Percentiles rank a stretch among this genome's conserved stretches.
Evolutionary conservation across 2,329 filamentous ascomycete genomes (phyloP).

Genomic region (Sclerotinia borealis): DNA sequence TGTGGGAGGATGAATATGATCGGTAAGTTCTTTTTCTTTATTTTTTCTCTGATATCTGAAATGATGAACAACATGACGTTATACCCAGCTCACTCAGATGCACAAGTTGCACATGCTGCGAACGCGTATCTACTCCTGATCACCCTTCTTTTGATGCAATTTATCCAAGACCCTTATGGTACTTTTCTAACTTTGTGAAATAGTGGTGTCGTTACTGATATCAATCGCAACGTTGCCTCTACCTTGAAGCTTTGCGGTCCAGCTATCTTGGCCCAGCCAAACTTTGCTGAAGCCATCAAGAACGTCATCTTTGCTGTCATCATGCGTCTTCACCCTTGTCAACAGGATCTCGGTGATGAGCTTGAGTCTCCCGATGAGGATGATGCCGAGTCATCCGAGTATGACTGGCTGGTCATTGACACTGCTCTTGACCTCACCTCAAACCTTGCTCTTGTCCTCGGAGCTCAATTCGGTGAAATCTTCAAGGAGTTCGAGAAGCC

Average conservation of each 20-base stretch:
- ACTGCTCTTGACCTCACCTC: conserved; percentile 88
- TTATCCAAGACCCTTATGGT: conserved; percentile 14
- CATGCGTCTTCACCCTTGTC: conserved; percentile 85
- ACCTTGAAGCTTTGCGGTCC: conserved; percentile 89
- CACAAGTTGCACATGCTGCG: conserved; percentile 79
- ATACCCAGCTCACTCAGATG: conserved; percentile 99
- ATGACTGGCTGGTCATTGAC: conserved; percentile 95
- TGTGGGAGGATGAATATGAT: conserved; percentile 88
- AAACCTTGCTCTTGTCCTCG: conserved; percentile 76
- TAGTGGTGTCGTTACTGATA: conserved; percentile 66
- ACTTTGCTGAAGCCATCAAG: conserved; percentile 69
- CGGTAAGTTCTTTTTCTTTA: conserved; percentile 59
- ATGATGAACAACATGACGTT: conserved; percentile 88
- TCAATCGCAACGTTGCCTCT: conserved; percentile 88
- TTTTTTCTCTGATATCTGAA: conserved; percentile 27
- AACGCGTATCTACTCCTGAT: conserved; percentile 57
- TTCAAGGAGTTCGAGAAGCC: conserved; percentile 97
- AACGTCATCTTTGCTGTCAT: conserved; percentile 73
- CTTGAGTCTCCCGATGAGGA: conserved; percentile 71
- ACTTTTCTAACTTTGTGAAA: conserved; percentile 10
- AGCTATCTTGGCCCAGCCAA: conserved; percentile 68
- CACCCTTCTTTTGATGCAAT: conserved; percentile 18
- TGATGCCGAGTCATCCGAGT: conserved; percentile 72
- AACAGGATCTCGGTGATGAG: conserved; percentile 79
- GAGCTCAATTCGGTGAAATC: conserved; percentile 72